Evolutionary conservation across 495 filamentous ascomycete genomes (phyloP), one percentile per base, ranked within the genome.

Genomic region (Achaetomiella virescens): DNA sequence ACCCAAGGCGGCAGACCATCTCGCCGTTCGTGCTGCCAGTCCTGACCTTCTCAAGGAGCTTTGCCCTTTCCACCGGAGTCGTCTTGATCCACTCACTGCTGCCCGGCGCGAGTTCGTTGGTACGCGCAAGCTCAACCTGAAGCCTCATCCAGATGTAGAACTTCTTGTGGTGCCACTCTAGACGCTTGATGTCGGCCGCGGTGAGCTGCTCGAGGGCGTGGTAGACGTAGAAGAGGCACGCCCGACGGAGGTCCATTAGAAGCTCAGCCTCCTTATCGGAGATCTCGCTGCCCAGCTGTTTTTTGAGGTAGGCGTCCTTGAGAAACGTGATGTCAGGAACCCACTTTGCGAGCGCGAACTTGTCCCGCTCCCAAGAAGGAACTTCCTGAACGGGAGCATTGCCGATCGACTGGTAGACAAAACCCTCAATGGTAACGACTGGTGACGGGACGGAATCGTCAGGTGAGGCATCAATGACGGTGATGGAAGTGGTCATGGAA

Each of bases 71-170:
- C 24, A 63, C 57, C 11, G 46, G 29, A 3, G 53, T 36, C 0
- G 44, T 46, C 21, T 27, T 24, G 6, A 41, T 27, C 66, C 64
- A 65, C 20, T 49, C 18, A 48, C 52, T 58, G 51, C 66, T 66
- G n/a, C 57, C 36, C 0, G 64, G 66, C 0, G 49, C 66, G 2
- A 66, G 57, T 36, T 58, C 41, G 36, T 61, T 60, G 17, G 56
- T 60, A 3, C 58, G 47, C 0, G 66, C 66, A 11, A 66, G 46
- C 42, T 66, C 61, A 10, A 48, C 54, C 9, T 69, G 66, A 12
- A 62, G 53, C 9, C 52, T 24, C 66, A 69, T 69, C 66, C 66
- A 69, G n/a, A 66, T 58, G 52, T 69, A 69, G 40, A 69, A 69
- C 47, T 66, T 69, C 21, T 55, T 59, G 35, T 66, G 59, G 25